Percentiles rank a stretch among this genome's conserved stretches.
Conservation (phyloP, 129 eudicot species). For the Cynara cardunculus region DNA sequence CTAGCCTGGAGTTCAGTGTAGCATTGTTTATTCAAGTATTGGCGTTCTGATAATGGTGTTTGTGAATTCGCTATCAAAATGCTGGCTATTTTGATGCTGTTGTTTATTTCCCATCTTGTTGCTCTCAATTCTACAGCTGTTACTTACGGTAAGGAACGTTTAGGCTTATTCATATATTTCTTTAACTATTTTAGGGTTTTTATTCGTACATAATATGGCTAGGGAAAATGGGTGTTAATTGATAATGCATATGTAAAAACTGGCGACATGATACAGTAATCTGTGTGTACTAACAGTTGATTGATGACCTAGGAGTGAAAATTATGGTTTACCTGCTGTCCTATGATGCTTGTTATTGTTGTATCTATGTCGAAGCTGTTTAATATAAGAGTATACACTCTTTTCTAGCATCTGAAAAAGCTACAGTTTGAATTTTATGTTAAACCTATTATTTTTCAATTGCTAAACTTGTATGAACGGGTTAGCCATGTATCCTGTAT, state of each 20-base stretch:
- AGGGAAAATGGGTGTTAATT: background rate
- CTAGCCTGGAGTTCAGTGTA: constrained; percentile 28
- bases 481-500: background rate
- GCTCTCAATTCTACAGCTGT: constrained; percentile 35
- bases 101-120: constrained; percentile 36
- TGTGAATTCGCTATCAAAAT: constrained; percentile 36
- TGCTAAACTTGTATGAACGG: background rate
- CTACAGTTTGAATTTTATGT: background rate
- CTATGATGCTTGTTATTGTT: background rate
- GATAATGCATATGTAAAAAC: background rate
- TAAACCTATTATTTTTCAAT: background rate
- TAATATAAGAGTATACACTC: background rate
- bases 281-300: background rate
- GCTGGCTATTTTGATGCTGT: constrained; percentile 33
- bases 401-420: background rate
- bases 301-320: background rate
- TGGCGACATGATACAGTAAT: background rate
- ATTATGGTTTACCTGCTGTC: background rate
- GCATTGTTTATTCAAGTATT: background rate
- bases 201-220: background rate
- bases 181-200: constrained; percentile 1
- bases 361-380: background rate
- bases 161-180: background rate
- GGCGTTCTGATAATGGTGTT: constrained; percentile 37
- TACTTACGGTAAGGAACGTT: constrained; percentile 34